These are phyloP conservation scores for Hanseniaspora hatyaiensis DNA, from an alignment of 805 yeast genomes.

Conservation along the genomic window DNA sequence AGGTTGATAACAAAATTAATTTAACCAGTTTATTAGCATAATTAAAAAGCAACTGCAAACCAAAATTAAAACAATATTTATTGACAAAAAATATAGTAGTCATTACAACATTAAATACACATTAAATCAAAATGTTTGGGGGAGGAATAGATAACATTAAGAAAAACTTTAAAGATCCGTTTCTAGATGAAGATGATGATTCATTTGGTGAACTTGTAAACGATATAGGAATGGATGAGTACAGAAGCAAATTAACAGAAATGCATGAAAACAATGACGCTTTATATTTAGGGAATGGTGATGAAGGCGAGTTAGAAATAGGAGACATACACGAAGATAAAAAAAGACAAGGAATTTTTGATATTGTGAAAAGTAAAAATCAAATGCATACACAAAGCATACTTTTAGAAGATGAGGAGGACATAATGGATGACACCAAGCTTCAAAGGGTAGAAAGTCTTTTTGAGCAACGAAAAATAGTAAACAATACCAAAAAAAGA, in stretches of 20 bases:
- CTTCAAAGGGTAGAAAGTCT: neutral
- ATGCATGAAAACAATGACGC: neutral
- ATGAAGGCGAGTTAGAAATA: neutral
- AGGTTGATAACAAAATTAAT: too few relatives aligned
- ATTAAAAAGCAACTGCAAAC: too few relatives aligned
- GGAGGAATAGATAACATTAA: neutral
- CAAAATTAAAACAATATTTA: too few relatives aligned
- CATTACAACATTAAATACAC: too few relatives aligned
- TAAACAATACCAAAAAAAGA: neutral
- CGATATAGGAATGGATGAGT: neutral
- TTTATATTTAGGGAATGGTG: neutral
- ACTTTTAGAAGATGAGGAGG: neutral
- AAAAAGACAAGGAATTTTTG: neutral
- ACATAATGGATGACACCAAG: neutral
- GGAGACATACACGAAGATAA: neutral
- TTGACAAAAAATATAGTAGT: too few relatives aligned
- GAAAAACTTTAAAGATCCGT: neutral
- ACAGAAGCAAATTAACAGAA: neutral
- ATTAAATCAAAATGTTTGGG: neutral
- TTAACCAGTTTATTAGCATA: too few relatives aligned
- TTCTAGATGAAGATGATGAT: neutral
- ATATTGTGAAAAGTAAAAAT: neutral
- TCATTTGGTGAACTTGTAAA: neutral
- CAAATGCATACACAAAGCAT: neutral
- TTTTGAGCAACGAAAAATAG: neutral